phyloP scores from a whole-genome alignment of 2,329 filamentous ascomycete genomes.

The Alternaria hordeiaustralica region DNA sequence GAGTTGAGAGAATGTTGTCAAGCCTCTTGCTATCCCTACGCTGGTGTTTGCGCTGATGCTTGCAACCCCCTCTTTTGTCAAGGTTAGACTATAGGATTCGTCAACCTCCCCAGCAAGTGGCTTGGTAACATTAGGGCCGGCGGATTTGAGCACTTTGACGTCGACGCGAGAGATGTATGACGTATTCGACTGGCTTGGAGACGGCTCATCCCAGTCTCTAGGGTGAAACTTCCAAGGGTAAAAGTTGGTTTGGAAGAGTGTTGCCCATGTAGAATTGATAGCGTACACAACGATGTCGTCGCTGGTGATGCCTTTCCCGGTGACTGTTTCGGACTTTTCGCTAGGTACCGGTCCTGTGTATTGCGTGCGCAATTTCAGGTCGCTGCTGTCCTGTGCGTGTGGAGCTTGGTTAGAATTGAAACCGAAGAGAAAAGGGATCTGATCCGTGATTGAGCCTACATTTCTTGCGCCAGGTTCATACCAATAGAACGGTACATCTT shows the following conservation, averaged over 20 bases:
- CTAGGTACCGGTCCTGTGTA: slow-evolving; percentile 11
- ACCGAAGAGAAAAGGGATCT: slow-evolving; percentile 18
- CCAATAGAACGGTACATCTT: slow-evolving; percentile 45
- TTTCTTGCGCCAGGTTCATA: slow-evolving; percentile 45
- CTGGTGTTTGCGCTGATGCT: slow-evolving; percentile 70
- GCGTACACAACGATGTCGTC: slow-evolving; percentile 57
- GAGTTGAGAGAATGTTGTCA: slow-evolving; percentile 79
- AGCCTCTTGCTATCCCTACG: slow-evolving; percentile 72
- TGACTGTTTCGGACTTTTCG: neutral
- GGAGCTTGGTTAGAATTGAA: slow-evolving; percentile 27
- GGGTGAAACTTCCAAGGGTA: slow-evolving; percentile 80
- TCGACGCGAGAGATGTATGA: slow-evolving; percentile 64
- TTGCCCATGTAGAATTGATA: slow-evolving; percentile 62
- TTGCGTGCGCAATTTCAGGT: slow-evolving; percentile 18
- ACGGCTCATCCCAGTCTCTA: slow-evolving; percentile 69
- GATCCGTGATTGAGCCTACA: slow-evolving; percentile 32
- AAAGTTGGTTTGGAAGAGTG: slow-evolving; percentile 72
- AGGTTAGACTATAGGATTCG: slow-evolving; percentile 74
- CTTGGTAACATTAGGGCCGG: slow-evolving; percentile 63
- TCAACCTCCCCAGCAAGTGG: slow-evolving; percentile 70
- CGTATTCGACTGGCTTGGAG: slow-evolving; percentile 45
- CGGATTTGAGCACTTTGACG: slow-evolving; percentile 66
- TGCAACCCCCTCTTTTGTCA: slow-evolving; percentile 65
- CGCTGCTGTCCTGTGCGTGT: slow-evolving; percentile 13
- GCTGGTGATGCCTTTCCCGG: slow-evolving; percentile 50